A percentile compares a stretch with the other conserved stretches of the same genome.
phyloP scores from a whole-genome alignment of 345 rosid genomes.

The rapeseed (Brassica napus) region DNA sequence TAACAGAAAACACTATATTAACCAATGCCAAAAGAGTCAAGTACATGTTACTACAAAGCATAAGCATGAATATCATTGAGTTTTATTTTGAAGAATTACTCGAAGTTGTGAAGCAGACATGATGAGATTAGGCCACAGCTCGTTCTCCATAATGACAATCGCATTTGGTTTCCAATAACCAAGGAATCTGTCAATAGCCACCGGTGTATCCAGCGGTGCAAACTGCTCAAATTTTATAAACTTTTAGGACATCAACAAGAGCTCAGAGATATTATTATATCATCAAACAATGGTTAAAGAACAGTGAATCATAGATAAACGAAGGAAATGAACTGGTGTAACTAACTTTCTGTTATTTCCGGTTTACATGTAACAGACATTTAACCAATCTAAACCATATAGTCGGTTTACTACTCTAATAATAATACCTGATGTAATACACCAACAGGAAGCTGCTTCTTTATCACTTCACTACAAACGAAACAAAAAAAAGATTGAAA shows the following conservation, averaged over 20 bases:
- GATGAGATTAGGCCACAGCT: conserved; percentile 91
- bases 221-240: conserved; percentile 48
- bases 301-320: not conserved
- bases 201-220: conserved; percentile 82
- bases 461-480: conserved; percentile 74
- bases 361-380: too few species aligned
- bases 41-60: not conserved
- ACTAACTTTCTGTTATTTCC: too few species aligned
- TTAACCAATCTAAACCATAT: too few species aligned
- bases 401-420: too few species aligned
- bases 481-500: not conserved
- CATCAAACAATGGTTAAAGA: not conserved
- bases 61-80: not conserved
- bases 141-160: conserved; percentile 76
- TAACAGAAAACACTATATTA: not conserved
- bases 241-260: conserved; percentile 18
- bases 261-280: not conserved
- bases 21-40: not conserved
- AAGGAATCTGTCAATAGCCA: conserved; percentile 71
- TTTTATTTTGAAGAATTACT: conserved; percentile 46
- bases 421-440: conserved; percentile 62
- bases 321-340: too few species aligned
- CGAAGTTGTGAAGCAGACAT: conserved; percentile 60
- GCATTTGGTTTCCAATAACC: conserved; percentile 75
- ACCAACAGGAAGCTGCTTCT: conserved; percentile 58